phyloP scores from a whole-genome alignment of 129 eudicot species.

The Flaveria trinervia region DNA sequence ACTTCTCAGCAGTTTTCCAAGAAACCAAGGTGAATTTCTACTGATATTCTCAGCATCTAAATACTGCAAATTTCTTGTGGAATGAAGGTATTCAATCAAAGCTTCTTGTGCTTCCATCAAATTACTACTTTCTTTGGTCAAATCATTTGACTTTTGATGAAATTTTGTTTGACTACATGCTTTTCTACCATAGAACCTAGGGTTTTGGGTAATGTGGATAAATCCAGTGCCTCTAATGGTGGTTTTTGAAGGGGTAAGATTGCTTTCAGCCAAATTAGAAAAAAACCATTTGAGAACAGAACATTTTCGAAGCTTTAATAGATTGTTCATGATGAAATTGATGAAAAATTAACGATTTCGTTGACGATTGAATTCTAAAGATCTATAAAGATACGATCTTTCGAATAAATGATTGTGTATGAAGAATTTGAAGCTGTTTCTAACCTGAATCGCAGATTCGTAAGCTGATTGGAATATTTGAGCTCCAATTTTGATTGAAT shows the following conservation, averaged over 20 bases:
- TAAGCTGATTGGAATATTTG: neutral
- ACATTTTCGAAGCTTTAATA: slow-evolving; percentile 36
- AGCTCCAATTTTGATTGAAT: slow-evolving; percentile 17
- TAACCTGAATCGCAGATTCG: slow-evolving; percentile 23
- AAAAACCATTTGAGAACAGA: slow-evolving; percentile 31
- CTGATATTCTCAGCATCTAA: slow-evolving; percentile 77
- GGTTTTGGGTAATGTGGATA: slow-evolving; percentile 42
- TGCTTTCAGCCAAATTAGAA: slow-evolving; percentile 1
- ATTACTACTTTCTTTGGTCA: slow-evolving; percentile 13
- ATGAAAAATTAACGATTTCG: neutral
- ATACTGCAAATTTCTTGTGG: slow-evolving; percentile 69
- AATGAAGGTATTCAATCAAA: slow-evolving; percentile 70
- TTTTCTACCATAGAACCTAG: slow-evolving; percentile 49
- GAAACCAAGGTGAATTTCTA: slow-evolving; percentile 59
- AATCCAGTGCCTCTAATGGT: slow-evolving; percentile 26
- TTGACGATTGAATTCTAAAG: neutral
- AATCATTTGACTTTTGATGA: slow-evolving; percentile 10
- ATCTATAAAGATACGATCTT: slow-evolving; percentile 24
- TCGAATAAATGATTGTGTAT: neutral
- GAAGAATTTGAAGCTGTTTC: neutral
- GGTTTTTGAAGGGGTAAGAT: slow-evolving; percentile 35
- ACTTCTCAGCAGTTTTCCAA: slow-evolving; percentile 46
- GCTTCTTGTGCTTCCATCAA: slow-evolving; percentile 68
- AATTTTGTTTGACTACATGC: slow-evolving; percentile 22
- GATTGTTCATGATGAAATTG: slow-evolving; percentile 37